These are phyloP conservation scores for Bertia moriformis DNA, from an alignment of 2,329 filamentous ascomycete species.

Conservation along the genomic window DNA sequence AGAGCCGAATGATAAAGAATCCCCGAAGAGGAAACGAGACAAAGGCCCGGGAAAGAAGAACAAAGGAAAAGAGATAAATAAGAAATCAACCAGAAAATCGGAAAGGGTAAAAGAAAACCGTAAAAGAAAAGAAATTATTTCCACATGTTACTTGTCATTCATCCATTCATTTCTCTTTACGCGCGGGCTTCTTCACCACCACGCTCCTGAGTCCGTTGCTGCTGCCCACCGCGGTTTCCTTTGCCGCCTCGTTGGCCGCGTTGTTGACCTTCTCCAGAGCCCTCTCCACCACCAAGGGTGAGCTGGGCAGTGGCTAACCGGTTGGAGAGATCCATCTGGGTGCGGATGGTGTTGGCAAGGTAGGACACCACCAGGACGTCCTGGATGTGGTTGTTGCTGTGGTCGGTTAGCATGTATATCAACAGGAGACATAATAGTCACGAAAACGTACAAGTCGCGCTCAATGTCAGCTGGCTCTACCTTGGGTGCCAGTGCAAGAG, in stretches of 20 bases:
- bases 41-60: too few relatives aligned
- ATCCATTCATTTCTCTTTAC: neutral
- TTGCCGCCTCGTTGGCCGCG: neutral
- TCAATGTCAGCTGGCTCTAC: slow-evolving; percentile 83
- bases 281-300: slow-evolving; percentile 16
- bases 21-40: neutral
- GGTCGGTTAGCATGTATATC: neutral
- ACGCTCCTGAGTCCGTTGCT: neutral
- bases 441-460: slow-evolving; percentile 52
- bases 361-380: slow-evolving; percentile 97
- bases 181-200: neutral
- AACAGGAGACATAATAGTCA: neutral
- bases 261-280: neutral
- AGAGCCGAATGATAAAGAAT: neutral
- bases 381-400: slow-evolving; percentile 89
- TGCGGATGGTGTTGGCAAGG: slow-evolving; percentile 95
- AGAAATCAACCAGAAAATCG: neutral
- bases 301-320: slow-evolving; percentile 71
- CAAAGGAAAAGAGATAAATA: neutral
- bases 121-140: neutral
- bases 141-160: neutral
- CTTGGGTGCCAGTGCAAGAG: slow-evolving; percentile 84
- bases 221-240: neutral
- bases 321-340: slow-evolving; percentile 96
- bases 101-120: neutral